Evolutionary conservation across 1,284 basidiomycete genomes (phyloP), one percentile per base, ranked within the genome.

Genomic region (Gymnopus androsaceus): DNA sequence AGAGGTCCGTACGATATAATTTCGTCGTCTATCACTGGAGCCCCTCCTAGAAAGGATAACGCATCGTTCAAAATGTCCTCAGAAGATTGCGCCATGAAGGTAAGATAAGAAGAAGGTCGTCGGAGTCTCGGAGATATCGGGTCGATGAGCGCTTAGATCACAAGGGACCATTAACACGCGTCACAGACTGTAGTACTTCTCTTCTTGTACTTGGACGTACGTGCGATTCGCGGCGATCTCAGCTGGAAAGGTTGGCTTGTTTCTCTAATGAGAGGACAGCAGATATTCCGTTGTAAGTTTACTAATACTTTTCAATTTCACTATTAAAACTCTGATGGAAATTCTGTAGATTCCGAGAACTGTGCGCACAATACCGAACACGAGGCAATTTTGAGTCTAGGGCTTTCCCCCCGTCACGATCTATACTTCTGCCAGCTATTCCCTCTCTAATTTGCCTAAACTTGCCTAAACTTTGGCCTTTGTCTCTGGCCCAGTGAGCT

Each of bases 21-120:
- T 40, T 69, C 72, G 44, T 75, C 66, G 46, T 79, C 76, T 4
- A 71, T 55, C 0, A 74, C 68, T 30, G 64, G 63, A 40, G 72
- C 66, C 37, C 69, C 79, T 6, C 76, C 77, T 19, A 82, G 61
- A 58, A 82, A 75, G 41, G 70, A 70, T 8, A 83, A 66, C 3
- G 79, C 71, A 55, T 83, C 79, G 52, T 70, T 75, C 11, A 82
- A 60, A 54, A 82, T 78, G 58, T 80, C 79, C 63, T 79, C 78
- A 9, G 36, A 38, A 8, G 47, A 37, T 5, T 37, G n/a, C 15
- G 41, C 11, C 41, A 42, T 42, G 23, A 11, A 8, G 4, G 25
- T 21, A 4, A 21, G 19, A 19, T 12, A 41, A 23, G 25, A 41
- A 9, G 21, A 41, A 23, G 11, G 2, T 41, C 8, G 41, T 11